phyloP scores from a whole-genome alignment of 768 basidiomycete genomes.

The Lactarius sp. region DNA sequence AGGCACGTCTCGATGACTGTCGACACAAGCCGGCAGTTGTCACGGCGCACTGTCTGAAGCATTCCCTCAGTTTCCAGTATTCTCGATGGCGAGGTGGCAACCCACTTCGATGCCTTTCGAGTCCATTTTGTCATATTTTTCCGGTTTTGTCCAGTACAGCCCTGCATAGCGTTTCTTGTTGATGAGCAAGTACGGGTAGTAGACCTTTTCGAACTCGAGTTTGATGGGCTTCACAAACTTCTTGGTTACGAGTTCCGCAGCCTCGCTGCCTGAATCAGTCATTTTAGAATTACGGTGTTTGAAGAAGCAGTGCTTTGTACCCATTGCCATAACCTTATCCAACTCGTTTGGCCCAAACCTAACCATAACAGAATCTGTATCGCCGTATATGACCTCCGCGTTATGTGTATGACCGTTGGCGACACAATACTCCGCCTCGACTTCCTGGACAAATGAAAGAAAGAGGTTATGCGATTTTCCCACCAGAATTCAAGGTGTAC shows the following conservation, averaged over 20 bases:
- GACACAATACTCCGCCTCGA: constrained; percentile 80
- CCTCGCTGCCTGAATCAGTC: constrained; percentile 66
- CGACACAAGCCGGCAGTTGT: constrained; percentile 97
- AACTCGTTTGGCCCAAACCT: constrained; percentile 90
- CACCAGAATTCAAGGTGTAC: constrained; percentile 22
- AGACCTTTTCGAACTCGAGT: constrained; percentile 98
- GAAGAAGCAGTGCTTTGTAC: constrained; percentile 39
- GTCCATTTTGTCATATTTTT: constrained; percentile 99
- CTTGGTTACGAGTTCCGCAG: constrained; percentile 83
- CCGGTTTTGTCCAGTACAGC: constrained; percentile 92
- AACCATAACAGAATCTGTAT: constrained; percentile 99
- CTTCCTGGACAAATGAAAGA: constrained; percentile 48
- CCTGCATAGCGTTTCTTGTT: constrained; percentile 99
- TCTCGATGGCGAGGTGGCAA: neutral
- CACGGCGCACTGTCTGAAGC: constrained; percentile 89
- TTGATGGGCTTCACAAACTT: constrained; percentile 97
- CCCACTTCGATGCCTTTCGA: constrained; percentile 97
- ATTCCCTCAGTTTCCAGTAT: neutral
- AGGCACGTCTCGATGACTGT: constrained; percentile 98
- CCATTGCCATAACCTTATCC: constrained; percentile 81
- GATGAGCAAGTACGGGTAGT: constrained; percentile 96
- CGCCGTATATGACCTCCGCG: constrained; percentile 95
- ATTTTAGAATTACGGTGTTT: constrained; percentile 3
- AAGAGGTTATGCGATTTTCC: neutral
- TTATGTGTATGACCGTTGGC: constrained; percentile 83